Percentiles rank a stretch among this genome's conserved stretches.
These are phyloP conservation scores for Lentinula lateritia DNA, from an alignment of 768 basidiomycete species.

Conservation along the genomic window DNA sequence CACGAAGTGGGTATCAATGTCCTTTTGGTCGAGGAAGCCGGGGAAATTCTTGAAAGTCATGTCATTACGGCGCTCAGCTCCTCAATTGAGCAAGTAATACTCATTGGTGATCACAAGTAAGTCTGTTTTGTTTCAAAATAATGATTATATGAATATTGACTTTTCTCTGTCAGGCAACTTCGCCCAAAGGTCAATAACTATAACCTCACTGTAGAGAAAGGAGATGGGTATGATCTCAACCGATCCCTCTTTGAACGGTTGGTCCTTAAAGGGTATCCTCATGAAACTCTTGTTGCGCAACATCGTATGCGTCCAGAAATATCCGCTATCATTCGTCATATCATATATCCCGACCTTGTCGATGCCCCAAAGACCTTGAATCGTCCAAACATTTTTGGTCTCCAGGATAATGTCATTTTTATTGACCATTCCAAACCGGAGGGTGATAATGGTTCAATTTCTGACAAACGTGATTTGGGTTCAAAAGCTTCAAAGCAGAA, in stretches of 20 bases:
- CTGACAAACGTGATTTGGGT: conserved; percentile 41
- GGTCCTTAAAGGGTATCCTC: conserved; percentile 57
- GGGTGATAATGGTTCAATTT: conserved; percentile 34
- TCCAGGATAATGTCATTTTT: conserved; percentile 55
- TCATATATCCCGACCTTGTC: conserved; percentile 61
- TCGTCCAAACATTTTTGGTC: conserved; percentile 48
- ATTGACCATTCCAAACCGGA: conserved; percentile 53
- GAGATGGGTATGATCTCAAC: conserved; percentile 62
- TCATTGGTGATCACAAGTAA: conserved; percentile 73
- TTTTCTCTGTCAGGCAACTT: conserved; percentile 42
- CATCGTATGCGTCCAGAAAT: conserved; percentile 78
- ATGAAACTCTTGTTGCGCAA: conserved; percentile 47
- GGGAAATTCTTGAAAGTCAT: conserved; percentile 68
- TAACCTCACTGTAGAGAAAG: conserved; percentile 59
- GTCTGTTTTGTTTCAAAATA: conserved; percentile 13
- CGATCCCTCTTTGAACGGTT: conserved; percentile 66
- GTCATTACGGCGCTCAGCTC: conserved; percentile 50
- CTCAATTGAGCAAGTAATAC: conserved; percentile 45
- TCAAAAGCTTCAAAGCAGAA: conserved; percentile 58
- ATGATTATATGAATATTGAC: not conserved
- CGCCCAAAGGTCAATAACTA: conserved; percentile 72
- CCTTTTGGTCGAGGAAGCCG: conserved; percentile 66
- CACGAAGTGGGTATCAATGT: conserved; percentile 39
- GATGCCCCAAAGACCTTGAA: conserved; percentile 47
- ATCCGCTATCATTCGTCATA: conserved; percentile 49